These are phyloP conservation scores for Epichloe gansuensis DNA, from an alignment of 2,329 filamentous ascomycete species.

Conservation along the genomic window DNA sequence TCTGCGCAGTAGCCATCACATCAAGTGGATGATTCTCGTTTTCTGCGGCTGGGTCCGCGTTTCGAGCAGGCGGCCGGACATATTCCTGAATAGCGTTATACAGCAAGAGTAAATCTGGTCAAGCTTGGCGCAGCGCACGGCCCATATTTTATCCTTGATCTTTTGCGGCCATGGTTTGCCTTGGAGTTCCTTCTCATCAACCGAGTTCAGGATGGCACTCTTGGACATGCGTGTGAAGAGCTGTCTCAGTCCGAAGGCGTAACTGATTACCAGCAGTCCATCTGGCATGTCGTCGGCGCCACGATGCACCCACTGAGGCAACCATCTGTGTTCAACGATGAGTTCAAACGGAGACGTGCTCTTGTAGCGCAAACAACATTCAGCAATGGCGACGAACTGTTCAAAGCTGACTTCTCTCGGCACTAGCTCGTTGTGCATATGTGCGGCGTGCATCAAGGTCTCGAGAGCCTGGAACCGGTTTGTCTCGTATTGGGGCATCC, in stretches of 20 bases:
- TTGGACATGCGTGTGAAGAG: slow-evolving; percentile 39
- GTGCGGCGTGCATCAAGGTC: slow-evolving; percentile 37
- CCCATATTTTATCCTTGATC: slow-evolving; percentile 36
- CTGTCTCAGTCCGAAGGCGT: slow-evolving; percentile 35
- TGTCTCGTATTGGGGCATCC: slow-evolving; percentile 38
- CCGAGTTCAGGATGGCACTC: slow-evolving; percentile 32
- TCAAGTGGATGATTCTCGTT: slow-evolving; percentile 11
- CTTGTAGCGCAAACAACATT: slow-evolving; percentile 35
- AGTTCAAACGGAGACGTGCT: slow-evolving; percentile 38
- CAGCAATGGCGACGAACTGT: slow-evolving; percentile 38
- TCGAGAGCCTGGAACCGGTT: slow-evolving; percentile 29
- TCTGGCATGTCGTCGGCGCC: slow-evolving; percentile 35
- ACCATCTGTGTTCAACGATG: slow-evolving; percentile 37
- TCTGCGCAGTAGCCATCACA: slow-evolving; percentile 10
- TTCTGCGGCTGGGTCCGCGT: slow-evolving; percentile 9
- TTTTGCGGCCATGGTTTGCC: slow-evolving; percentile 32
- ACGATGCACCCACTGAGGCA: slow-evolving; percentile 37
- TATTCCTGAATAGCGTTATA: slow-evolving; percentile 32
- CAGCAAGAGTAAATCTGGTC: slow-evolving; percentile 37
- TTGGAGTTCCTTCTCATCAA: slow-evolving; percentile 29
- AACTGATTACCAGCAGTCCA: slow-evolving; percentile 38
- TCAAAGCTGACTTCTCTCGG: slow-evolving; percentile 34
- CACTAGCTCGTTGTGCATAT: slow-evolving; percentile 33
- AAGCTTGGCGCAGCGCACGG: slow-evolving; percentile 34
- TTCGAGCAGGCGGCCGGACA: slow-evolving; percentile 18